Base-by-base conservation (phyloP, 2,329 filamentous ascomycete genomes). In the Beauveria bassiana region DNA sequence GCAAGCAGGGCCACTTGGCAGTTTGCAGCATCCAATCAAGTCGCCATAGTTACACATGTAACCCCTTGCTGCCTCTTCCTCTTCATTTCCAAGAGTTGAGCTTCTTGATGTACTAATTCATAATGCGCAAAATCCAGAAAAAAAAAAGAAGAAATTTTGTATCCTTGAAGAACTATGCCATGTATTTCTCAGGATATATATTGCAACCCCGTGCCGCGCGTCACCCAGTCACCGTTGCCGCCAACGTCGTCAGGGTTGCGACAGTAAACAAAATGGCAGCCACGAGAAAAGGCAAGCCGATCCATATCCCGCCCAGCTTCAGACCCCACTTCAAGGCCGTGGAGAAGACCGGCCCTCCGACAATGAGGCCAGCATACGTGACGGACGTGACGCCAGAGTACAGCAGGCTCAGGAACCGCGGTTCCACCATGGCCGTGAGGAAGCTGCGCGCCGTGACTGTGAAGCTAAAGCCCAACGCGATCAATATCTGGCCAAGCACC, bases 341-440 rank as follows among this genome's bases (percentile, higher is more conserved):
- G 10, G 60, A 60, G n/a, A 64, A 49, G 7, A 63, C 40, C 5
- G 61, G 57, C 26, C 61, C 56, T 5, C 63, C 63, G 3, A 49
- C 40, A 14, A 64, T 22, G 5, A 62, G 8, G 6, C 63, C 63
- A 8, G 45, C 56, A 34, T 64, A 62, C 16, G 46, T 59, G 20
- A 61, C 43, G 18, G 65, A 63, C 18, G 64, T 61, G 26, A 67
- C 60, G 14, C 45, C 26, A 14, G 63, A 66, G 49, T 64, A 66
- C 14, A 64, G 26, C 5, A 62, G 45, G 14, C 56, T 62, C n/a
- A 64, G 42, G 45, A 66, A 64, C 5, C 38, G 46, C 45, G 50
- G 47, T 7, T 61, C 61, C 5, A 66, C 59, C 40, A 65, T 64
- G 22, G 57, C 49, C 2, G 66, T 65, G 20, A 65, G 45, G 2